Conservation (phyloP, 2,329 filamentous ascomycete species). For the Calonectria montana region DNA sequence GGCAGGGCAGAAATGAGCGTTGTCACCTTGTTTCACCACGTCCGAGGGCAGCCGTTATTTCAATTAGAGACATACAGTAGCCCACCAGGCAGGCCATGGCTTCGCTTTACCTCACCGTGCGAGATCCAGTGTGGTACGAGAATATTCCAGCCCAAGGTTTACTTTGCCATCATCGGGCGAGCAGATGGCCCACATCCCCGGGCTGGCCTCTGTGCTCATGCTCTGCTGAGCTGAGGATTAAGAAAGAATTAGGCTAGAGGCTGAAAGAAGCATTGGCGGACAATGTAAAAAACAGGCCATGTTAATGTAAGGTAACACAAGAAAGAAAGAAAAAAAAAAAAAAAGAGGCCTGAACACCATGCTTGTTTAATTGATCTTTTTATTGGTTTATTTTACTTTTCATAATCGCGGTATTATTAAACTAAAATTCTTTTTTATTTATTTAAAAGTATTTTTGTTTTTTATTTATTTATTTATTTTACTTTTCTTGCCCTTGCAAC, state of each 20-base stretch:
- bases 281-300: neutral
- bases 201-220: too few species aligned
- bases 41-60: conserved; percentile 5
- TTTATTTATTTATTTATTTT: neutral
- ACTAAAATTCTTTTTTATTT: neutral
- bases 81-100: neutral
- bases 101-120: neutral
- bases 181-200: too few species aligned
- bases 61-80: conserved; percentile 1
- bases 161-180: neutral
- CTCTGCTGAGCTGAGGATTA: neutral
- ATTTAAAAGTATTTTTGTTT: neutral
- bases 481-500: neutral
- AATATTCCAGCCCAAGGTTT: neutral
- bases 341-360: neutral
- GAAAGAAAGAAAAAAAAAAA: neutral
- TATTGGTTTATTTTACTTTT: neutral
- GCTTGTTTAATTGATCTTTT: neutral
- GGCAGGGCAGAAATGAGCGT: neutral
- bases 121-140: neutral
- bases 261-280: neutral
- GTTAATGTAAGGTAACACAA: neutral
- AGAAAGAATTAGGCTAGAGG: neutral
- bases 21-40: conserved; percentile 7
- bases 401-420: too few species aligned